These are phyloP conservation scores for Hondaea fermentalgiana DNA, from an alignment of 108 stramenopile genomes.

Conservation along the genomic window DNA sequence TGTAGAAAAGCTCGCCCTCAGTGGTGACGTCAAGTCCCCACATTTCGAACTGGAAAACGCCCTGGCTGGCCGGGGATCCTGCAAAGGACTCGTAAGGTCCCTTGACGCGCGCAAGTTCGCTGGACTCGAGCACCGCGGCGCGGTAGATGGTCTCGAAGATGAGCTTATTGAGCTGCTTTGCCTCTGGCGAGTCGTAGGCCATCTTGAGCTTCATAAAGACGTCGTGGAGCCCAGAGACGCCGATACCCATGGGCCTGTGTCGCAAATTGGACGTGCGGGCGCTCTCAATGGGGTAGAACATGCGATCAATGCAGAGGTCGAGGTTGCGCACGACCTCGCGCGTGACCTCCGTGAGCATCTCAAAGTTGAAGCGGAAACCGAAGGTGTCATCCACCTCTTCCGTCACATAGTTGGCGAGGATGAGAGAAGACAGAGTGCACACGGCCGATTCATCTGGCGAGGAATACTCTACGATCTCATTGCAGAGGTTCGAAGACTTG, in stretches of 20 bases:
- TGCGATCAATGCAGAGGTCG: constrained; percentile 85
- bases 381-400: neutral
- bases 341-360: constrained; percentile 68
- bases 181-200: constrained; percentile 74
- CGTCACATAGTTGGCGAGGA: neutral
- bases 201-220: constrained; percentile 77
- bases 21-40: constrained; percentile 68
- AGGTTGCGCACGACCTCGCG: constrained; percentile 85
- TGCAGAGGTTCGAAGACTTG: constrained; percentile 91
- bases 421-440: constrained; percentile 82
- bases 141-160: constrained; percentile 98
- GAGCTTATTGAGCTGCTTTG: constrained; percentile 74
- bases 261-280: constrained; percentile 73
- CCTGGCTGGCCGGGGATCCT: constrained; percentile 82
- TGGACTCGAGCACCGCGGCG: constrained; percentile 82
- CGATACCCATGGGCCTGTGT: constrained; percentile 93
- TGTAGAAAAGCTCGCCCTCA: constrained; percentile 38
- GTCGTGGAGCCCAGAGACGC: constrained; percentile 94
- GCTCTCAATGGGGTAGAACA: constrained; percentile 76
- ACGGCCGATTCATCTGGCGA: constrained; percentile 84
- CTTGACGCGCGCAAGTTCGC: constrained; percentile 71
- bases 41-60: constrained; percentile 80
- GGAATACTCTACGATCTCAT: constrained; percentile 91
- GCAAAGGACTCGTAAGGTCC: constrained; percentile 77
- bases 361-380: constrained; percentile 58